Evolutionary conservation across 495 filamentous ascomycete genomes (phyloP), one percentile per base, ranked within the genome.

Genomic region (Xylaria telfairii): DNA sequence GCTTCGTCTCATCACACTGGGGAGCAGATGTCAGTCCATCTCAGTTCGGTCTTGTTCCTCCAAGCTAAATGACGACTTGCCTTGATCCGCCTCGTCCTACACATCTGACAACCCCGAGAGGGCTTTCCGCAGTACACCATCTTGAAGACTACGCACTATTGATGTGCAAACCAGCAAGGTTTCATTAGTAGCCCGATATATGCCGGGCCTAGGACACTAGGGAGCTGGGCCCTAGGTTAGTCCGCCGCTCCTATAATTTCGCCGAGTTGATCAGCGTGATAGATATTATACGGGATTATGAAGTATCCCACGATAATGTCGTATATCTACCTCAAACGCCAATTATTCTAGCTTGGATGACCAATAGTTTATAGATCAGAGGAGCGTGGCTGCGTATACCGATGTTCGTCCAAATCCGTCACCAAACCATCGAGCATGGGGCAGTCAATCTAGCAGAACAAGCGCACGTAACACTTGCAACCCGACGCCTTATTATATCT

Each of bases 71-170:
- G 44, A 62, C 30, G 69, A 78, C 84, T 65, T 82, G 91, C 92
- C 90, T 90, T 93, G 83, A 87, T 91, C 77, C 92, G 87, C 73
- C 90, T 86, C 24, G 86, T 87, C 77, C 90, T 84, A 75, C 91
- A 93, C 82, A 90, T 89, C 78, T 90, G 90, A 76, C 91, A 93
- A 64, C 90, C 91, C 83, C 87, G 85, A 69, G 90, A 92, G 63
- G 91, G 91, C 77, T 91, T 91, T 34, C 91, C 91, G 73, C 88
- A 89, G 75, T 92, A 93, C 2, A 93, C 91, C 91, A 93, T 93
- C 37, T 73, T 72, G 54, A 61, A 47, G 30, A 61, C 21, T 9
- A 10, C 26, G 9, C 30, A 41, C 44, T 51, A 19, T 0, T 53
- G 44, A 13, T 37, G 3, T 53, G 24, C 21, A 47, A 53, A 24